Conservation (phyloP, 1,284 basidiomycete genomes). For the Pyrrhoderma lamaoense region DNA sequence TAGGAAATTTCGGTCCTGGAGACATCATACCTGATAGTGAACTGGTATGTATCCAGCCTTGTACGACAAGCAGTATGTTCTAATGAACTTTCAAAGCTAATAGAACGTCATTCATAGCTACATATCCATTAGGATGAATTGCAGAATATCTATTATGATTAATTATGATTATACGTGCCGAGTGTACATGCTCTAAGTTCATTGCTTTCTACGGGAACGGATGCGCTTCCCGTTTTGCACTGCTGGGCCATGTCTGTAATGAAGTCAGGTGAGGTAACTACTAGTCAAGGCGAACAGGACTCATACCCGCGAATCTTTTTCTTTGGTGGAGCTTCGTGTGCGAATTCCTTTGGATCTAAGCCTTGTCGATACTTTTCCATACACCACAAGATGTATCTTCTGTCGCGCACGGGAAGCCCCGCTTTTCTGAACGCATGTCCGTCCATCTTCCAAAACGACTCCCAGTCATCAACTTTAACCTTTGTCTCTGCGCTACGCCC, state of each 20-base stretch:
- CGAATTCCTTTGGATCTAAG: slow-evolving; percentile 48
- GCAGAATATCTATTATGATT: too few species aligned
- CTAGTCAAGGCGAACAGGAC: not conserved
- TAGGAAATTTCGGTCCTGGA: too few species aligned
- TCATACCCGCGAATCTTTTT: slow-evolving; percentile 69
- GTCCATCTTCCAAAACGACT: slow-evolving; percentile 56
- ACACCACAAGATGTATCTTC: slow-evolving; percentile 77
- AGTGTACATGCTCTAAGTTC: not conserved
- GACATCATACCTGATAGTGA: too few species aligned
- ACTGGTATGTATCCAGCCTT: too few species aligned
- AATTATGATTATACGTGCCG: too few species aligned
- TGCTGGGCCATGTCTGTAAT: slow-evolving; percentile 47
- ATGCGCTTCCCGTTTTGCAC: slow-evolving; percentile 72
- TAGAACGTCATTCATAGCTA: too few species aligned
- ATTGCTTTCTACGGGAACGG: slow-evolving; percentile 46
- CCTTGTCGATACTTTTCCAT: slow-evolving; percentile 71
- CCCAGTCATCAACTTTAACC: slow-evolving; percentile 45
- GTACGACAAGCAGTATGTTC: too few species aligned
- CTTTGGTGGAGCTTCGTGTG: slow-evolving; percentile 54
- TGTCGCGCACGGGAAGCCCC: slow-evolving; percentile 57
- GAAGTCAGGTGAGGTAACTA: too few species aligned
- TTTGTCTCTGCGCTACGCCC: slow-evolving; percentile 62
- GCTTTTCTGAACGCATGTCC: slow-evolving; percentile 54
- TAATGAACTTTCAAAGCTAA: too few species aligned
- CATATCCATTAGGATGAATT: too few species aligned